These are phyloP conservation scores for Cutaneotrichosporon sp. DNA, from an alignment of 1,284 basidiomycete species.

Conservation along the genomic window DNA sequence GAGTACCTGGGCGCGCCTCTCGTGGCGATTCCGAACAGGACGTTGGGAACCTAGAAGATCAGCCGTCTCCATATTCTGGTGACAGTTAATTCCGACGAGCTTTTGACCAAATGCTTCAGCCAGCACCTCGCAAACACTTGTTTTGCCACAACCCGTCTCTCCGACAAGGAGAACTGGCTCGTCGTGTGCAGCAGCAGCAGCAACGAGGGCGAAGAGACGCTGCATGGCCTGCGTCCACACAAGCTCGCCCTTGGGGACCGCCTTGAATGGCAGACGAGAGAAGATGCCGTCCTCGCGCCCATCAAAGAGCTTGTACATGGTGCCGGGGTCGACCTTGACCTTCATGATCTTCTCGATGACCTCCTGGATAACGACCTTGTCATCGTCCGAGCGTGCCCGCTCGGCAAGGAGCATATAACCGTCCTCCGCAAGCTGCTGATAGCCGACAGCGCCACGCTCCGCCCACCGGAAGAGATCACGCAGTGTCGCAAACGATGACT, in stretches of 20 bases:
- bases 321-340: conserved; percentile 69
- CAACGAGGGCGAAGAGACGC: conserved; percentile 77
- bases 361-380: conserved; percentile 83
- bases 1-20: conserved; percentile 44
- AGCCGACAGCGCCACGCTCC: conserved; percentile 75
- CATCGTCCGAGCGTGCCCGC: conserved; percentile 75
- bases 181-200: conserved; percentile 77
- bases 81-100: conserved; percentile 82
- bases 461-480: conserved; percentile 99
- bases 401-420: conserved; percentile 98
- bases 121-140: conserved; percentile 89
- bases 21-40: conserved; percentile 76
- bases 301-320: conserved; percentile 63
- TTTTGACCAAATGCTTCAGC: conserved; percentile 62
- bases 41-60: conserved; percentile 93
- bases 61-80: conserved; percentile 99
- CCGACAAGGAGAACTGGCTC: conserved; percentile 97
- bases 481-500: conserved; percentile 92
- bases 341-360: conserved; percentile 89
- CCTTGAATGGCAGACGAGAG: conserved; percentile 29
- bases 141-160: conserved; percentile 97
- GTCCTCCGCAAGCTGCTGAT: conserved; percentile 90
- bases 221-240: conserved; percentile 94
- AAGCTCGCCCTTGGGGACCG: conserved; percentile 48
- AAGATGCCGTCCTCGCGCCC: conserved; percentile 49